These are phyloP conservation scores for Carex scoparia DNA, from an alignment of 176 grass and related monocot genomes.

Conservation along the genomic window DNA sequence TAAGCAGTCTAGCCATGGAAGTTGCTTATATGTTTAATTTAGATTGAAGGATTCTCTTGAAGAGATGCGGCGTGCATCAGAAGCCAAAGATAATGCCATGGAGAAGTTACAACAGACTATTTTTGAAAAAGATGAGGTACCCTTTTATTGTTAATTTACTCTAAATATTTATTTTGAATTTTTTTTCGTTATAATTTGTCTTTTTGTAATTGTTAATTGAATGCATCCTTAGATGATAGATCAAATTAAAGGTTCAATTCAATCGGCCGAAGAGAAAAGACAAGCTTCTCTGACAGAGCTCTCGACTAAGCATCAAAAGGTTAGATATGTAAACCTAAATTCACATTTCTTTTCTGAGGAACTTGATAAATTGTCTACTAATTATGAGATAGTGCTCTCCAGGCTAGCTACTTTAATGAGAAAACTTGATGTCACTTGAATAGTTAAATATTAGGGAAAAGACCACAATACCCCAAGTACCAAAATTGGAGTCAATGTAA, in stretches of 20 bases:
- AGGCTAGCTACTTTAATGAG: neutral
- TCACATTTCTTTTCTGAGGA: neutral
- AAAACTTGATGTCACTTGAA: neutral
- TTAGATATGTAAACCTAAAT: slow-evolving; percentile 31
- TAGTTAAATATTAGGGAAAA: neutral
- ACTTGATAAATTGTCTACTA: slow-evolving; percentile 13
- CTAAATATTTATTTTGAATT: slow-evolving; percentile 15
- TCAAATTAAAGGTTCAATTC: slow-evolving; percentile 71
- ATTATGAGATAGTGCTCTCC: slow-evolving; percentile 13
- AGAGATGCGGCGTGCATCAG: slow-evolving; percentile 61
- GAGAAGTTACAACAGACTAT: slow-evolving; percentile 78
- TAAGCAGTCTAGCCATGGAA: neutral
- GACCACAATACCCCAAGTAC: neutral
- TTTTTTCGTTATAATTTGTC: slow-evolving; percentile 26
- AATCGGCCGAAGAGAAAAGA: slow-evolving; percentile 84
- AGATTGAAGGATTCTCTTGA: slow-evolving; percentile 84
- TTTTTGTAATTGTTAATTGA: slow-evolving; percentile 20
- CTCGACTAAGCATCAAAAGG: slow-evolving; percentile 84
- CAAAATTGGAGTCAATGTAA: neutral
- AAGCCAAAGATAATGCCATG: slow-evolving; percentile 73
- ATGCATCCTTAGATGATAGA: slow-evolving; percentile 75
- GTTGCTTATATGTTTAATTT: slow-evolving; percentile 19
- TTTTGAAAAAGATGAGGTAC: slow-evolving; percentile 95
- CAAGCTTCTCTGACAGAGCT: slow-evolving; percentile 61
- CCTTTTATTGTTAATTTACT: neutral